Evolutionary conservation across 176 grass and related monocot genomes (phyloP).

Genomic region (Dendrocalamus sinicus): DNA sequence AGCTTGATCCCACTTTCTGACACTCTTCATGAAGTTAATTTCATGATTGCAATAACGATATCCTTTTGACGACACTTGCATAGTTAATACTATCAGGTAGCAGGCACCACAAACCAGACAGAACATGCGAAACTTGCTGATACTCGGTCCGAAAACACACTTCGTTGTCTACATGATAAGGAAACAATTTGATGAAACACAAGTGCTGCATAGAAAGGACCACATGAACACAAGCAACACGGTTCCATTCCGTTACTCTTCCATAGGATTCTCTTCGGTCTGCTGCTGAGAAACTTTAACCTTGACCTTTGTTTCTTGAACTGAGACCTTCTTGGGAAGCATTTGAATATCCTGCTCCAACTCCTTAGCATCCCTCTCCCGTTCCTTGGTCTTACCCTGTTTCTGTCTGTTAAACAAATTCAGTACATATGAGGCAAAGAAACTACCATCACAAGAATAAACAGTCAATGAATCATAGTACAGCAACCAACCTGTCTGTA

Average conservation of each 20-base stretch:
- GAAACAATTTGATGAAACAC: background rate
- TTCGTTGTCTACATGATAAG: background rate
- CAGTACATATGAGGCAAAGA: background rate
- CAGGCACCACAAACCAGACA: background rate
- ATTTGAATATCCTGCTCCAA: constrained; percentile 64
- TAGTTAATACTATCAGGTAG: background rate
- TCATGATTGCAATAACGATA: background rate
- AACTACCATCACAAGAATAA: background rate
- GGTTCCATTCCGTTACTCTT: constrained; percentile 56
- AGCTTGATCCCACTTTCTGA: background rate
- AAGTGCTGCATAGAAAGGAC: background rate
- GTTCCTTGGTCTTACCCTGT: constrained; percentile 46
- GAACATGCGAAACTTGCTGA: constrained; percentile 17
- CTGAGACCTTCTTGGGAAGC: constrained; percentile 47
- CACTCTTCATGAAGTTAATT: background rate
- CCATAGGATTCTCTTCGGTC: constrained; percentile 56
- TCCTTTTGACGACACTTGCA: background rate
- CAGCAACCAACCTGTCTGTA: constrained; percentile 48
- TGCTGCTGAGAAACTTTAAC: constrained; percentile 60
- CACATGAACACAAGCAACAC: background rate
- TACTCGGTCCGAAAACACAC: background rate
- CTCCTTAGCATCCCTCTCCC: constrained; percentile 56
- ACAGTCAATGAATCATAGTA: background rate
- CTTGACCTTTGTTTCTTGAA: constrained; percentile 54
- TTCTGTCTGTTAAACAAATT: constrained; percentile 54